Base-by-base conservation (phyloP, 2,329 filamentous ascomycete species). In the Beauveria scarabaeidicola region DNA sequence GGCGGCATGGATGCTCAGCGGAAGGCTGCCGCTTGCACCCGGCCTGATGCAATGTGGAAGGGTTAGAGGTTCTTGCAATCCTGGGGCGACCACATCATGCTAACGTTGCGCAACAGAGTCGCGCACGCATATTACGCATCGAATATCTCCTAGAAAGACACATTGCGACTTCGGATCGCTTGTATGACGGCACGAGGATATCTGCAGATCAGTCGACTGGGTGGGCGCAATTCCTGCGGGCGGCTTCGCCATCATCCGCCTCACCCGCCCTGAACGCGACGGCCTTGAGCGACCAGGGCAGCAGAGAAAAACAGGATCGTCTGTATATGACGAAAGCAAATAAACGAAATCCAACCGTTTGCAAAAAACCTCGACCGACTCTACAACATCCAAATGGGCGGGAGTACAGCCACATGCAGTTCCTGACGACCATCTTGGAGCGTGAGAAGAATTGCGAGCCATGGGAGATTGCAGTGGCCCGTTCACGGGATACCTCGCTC, bases 1-100 rank as follows among this genome's bases (percentile, higher is more conserved):
- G 64, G 68, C 64, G 61, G 66, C 64, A 63, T 66, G 68, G 66
- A 66, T 69, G 68, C 65, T 72, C 66, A 64, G 64, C 61, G 66
- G 63, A 63, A 64, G 65, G 64, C 69, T 66, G 66, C 67, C 61
- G 59, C 59, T 62, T 41, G 55, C 55, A 36, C 48, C 40, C 3
- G 41, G 48, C 40, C 27, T 38, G 48, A 46, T n/a, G 27, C 57
- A 36, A 15, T 27, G 40, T 15, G 48, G 38, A 51, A 52, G 27
- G 48, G 57, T 36, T 47, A 47, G 13, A 41, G 9, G 40, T 36
- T 32, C 41, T 43, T 27, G 19, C 47, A n/a, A 46, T 41, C 2
- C 15, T 10, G 5, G 7, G 5, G n/a, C 17, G 13, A 40, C 38
- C 5, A 21, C 29, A 5, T 40, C 19, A 15, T 38, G 38, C 48